Conservation (phyloP, 1,139 yeast genomes). For the Arxiozyma slooffiae region DNA sequence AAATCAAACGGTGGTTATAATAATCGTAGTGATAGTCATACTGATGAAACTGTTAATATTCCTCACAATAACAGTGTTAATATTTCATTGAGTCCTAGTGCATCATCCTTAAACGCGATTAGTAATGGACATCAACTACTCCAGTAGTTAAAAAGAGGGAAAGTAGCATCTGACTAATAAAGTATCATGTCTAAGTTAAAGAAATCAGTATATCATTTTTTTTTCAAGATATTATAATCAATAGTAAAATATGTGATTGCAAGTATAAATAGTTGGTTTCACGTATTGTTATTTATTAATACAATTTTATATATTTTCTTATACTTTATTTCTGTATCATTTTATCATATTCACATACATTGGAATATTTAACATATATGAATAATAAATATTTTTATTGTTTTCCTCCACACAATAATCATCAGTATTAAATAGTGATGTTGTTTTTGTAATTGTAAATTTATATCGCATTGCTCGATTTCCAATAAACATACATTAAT, state of each 20-base stretch:
- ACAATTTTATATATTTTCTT: too few relatives aligned
- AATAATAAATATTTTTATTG: too few relatives aligned
- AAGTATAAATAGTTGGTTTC: background rate
- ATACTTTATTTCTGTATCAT: background rate
- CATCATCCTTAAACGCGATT: conserved; percentile 3
- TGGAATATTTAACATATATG: too few relatives aligned
- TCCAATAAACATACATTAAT: background rate
- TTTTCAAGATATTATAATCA: background rate
- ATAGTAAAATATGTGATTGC: too few relatives aligned
- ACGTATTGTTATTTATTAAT: background rate
- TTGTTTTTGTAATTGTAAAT: too few relatives aligned
- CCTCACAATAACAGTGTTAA: background rate
- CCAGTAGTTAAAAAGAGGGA: conserved; percentile 19
- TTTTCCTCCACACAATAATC: too few relatives aligned
- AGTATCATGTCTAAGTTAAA: too few relatives aligned
- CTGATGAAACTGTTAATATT: conserved; percentile 5
- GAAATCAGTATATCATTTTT: background rate
- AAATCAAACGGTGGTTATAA: background rate
- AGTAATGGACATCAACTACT: conserved; percentile 27
- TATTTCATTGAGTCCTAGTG: background rate
- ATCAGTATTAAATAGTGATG: too few relatives aligned
- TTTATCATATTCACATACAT: background rate
- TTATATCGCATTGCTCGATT: too few relatives aligned
- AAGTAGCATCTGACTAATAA: background rate
- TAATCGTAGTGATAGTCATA: background rate